Conservation (phyloP, 2,329 filamentous ascomycete species). For the Fusarium tuaranense region DNA sequence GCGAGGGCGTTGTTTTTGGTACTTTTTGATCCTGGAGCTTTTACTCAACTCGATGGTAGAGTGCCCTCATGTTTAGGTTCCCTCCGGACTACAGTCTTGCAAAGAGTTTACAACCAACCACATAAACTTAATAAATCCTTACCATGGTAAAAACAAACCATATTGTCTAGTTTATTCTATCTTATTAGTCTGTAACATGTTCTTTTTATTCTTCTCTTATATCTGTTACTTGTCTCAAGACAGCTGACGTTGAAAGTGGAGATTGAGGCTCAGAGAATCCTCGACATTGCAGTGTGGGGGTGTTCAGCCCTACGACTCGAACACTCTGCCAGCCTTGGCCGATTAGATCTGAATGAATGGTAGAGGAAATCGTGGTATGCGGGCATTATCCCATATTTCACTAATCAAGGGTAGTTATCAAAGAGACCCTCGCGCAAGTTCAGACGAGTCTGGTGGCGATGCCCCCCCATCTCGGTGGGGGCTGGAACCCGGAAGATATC, state of each 20-base stretch:
- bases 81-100: not conserved
- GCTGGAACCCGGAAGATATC: not conserved
- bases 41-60: too few relatives aligned
- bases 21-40: not conserved
- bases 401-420: not conserved
- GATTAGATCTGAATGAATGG: too few relatives aligned
- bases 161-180: not conserved
- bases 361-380: not conserved
- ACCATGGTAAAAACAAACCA: not conserved
- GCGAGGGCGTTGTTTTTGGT: not conserved
- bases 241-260: not conserved
- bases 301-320: not conserved
- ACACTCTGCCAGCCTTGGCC: not conserved
- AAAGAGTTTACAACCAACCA: not conserved
- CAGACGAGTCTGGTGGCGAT: not conserved
- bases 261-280: not conserved
- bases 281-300: not conserved
- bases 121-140: not conserved
- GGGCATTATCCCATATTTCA: too few relatives aligned
- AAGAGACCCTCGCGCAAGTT: not conserved
- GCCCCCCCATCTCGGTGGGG: not conserved
- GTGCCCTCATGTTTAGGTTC: not conserved
- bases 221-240: not conserved
- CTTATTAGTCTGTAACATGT: not conserved
- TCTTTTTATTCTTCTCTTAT: not conserved